Evolutionary conservation across 345 rosid species (phyloP).

Genomic region (Excoecaria agallocha): DNA sequence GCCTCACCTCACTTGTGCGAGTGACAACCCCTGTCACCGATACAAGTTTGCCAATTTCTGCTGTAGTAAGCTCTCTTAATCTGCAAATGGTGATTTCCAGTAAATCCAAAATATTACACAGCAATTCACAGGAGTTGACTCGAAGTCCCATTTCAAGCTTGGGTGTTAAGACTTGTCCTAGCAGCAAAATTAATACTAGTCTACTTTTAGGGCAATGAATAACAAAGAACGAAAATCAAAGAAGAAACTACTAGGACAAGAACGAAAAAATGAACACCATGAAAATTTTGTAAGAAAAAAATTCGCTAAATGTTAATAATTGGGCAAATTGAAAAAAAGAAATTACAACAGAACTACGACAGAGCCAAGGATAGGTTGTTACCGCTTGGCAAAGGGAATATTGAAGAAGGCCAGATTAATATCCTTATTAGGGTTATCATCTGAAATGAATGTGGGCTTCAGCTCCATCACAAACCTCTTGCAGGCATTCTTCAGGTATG

Average conservation of each 20-base stretch:
- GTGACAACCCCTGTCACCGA: constrained; percentile 93
- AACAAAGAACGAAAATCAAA: background rate
- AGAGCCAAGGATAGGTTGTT: background rate
- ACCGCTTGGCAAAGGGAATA: constrained; percentile 78
- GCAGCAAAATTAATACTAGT: background rate
- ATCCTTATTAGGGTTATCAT: constrained; percentile 83
- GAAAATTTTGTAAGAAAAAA: background rate
- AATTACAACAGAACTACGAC: no score
- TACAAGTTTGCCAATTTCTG: constrained; percentile 85
- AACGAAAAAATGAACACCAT: background rate
- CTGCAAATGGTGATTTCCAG: constrained; percentile 24
- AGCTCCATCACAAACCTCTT: constrained; percentile 81
- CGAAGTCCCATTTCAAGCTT: background rate
- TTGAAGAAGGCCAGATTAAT: constrained; percentile 81
- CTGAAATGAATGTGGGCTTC: constrained; percentile 61
- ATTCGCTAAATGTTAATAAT: no score
- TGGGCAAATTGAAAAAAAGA: no score
- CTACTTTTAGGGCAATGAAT: background rate
- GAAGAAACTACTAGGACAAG: background rate
- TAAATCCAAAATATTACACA: background rate
- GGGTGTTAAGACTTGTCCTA: background rate
- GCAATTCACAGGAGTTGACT: background rate
- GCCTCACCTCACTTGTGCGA: constrained; percentile 93
- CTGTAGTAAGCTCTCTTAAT: constrained; percentile 74
- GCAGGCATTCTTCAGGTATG: constrained; percentile 82